phyloP scores from a whole-genome alignment of 331 rosid genomes.

The Quercus phellos region DNA sequence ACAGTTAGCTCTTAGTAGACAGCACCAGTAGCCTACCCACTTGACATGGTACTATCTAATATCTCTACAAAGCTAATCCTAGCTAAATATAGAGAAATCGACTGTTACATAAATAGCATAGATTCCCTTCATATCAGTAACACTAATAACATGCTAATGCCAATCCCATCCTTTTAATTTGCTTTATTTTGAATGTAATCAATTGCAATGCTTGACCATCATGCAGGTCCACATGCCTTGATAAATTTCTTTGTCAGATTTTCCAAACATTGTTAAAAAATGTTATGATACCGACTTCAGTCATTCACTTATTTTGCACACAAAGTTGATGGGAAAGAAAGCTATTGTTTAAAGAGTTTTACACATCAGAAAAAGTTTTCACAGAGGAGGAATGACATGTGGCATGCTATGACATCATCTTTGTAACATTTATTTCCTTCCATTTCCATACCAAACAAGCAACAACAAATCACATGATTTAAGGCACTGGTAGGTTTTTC shows the following conservation, averaged over 20 bases:
- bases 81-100: slow-evolving; percentile 30
- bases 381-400: no score
- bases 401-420: not conserved
- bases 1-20: slow-evolving; percentile 32
- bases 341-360: not conserved
- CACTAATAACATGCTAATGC: no score
- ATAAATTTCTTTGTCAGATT: slow-evolving; percentile 14
- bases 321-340: not conserved
- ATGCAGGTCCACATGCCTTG: slow-evolving; percentile 20
- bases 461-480: slow-evolving; percentile 32
- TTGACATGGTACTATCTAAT: slow-evolving; percentile 22
- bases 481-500: slow-evolving; percentile 15
- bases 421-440: not conserved
- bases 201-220: not conserved
- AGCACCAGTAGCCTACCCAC: slow-evolving; percentile 37
- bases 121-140: slow-evolving; percentile 5
- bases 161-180: slow-evolving; percentile 19
- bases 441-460: slow-evolving; percentile 16
- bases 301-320: not conserved
- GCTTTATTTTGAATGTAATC: not conserved
- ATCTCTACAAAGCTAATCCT: slow-evolving; percentile 29
- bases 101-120: slow-evolving; percentile 27
- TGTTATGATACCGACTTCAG: not conserved
- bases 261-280: not conserved
- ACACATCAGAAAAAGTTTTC: not conserved